A percentile compares a stretch with the other conserved stretches of the same genome.
Conservation (phyloP, 148 eudicot genomes). For the Rhododendron griersonianum region DNA sequence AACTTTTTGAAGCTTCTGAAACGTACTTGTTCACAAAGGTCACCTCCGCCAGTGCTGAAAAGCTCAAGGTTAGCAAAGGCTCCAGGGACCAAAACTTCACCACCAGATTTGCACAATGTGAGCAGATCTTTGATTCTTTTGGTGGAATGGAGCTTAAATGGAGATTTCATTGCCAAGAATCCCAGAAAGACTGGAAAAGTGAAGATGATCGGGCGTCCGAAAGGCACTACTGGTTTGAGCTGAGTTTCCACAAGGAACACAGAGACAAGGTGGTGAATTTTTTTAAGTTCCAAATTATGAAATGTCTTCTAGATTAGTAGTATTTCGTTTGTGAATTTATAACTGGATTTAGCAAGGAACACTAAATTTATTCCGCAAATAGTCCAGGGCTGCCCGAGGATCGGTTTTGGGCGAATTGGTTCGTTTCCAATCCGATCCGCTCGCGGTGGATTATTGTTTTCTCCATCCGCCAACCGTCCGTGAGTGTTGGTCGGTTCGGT, state of each 20-base stretch:
- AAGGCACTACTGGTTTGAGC: conserved; percentile 19
- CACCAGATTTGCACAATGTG: conserved; percentile 1
- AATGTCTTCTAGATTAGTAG: background rate
- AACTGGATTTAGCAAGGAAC: background rate
- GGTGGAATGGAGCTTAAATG: conserved; percentile 33
- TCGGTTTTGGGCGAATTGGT: too few species aligned
- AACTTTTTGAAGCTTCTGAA: conserved; percentile 45
- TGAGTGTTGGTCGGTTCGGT: too few species aligned
- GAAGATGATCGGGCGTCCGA: conserved; percentile 18
- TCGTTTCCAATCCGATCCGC: too few species aligned
- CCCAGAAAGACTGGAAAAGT: background rate
- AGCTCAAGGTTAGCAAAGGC: conserved; percentile 35
- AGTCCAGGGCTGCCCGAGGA: too few species aligned
- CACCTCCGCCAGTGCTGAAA: conserved; percentile 18
- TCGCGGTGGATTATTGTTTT: too few species aligned
- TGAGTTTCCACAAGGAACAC: conserved; percentile 27
- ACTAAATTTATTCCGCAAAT: too few species aligned
- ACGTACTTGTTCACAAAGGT: conserved; percentile 25
- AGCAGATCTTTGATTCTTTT: conserved; percentile 29
- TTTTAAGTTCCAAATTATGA: conserved; percentile 32
- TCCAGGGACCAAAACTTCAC: conserved; percentile 25
- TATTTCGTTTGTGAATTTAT: background rate
- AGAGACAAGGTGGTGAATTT: conserved; percentile 22
- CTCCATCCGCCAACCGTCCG: too few species aligned
- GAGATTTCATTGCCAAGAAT: conserved; percentile 10